phyloP scores from a whole-genome alignment of 2,329 filamentous ascomycete genomes.

The Sarocladiaceae sp. region DNA sequence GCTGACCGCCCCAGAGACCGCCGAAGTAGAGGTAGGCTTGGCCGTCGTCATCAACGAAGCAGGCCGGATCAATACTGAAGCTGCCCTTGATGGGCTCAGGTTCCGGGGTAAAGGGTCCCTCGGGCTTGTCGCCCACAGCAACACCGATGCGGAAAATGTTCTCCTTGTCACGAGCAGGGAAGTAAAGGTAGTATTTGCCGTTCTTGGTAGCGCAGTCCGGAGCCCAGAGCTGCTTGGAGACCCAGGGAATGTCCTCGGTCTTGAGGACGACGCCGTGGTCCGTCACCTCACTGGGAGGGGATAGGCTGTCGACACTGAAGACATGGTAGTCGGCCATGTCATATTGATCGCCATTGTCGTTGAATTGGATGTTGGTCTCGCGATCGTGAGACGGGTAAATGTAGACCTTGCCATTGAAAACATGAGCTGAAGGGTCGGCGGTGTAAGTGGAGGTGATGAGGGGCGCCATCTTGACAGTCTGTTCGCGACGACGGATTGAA shows the following conservation, averaged over 20 bases:
- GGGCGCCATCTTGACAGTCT: conserved; percentile 37
- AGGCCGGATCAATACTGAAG: conserved; percentile 74
- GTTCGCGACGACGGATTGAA: neutral
- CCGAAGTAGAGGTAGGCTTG: conserved; percentile 60
- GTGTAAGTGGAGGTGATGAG: conserved; percentile 74
- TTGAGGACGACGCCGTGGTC: conserved; percentile 70
- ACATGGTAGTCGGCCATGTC: conserved; percentile 85
- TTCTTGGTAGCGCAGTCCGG: conserved; percentile 68
- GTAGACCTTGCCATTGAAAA: conserved; percentile 71
- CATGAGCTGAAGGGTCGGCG: conserved; percentile 75
- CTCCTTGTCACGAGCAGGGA: conserved; percentile 68
- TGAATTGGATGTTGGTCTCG: conserved; percentile 68
- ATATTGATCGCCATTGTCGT: conserved; percentile 83
- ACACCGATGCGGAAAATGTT: conserved; percentile 73
- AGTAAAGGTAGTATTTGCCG: conserved; percentile 71
- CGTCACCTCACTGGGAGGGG: conserved; percentile 54
- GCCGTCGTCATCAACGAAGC: conserved; percentile 59
- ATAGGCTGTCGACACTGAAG: conserved; percentile 52
- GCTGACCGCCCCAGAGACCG: conserved; percentile 75
- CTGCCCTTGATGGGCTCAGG: conserved; percentile 61
- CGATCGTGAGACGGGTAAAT: conserved; percentile 80
- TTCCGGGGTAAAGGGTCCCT: conserved; percentile 67
- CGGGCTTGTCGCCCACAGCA: conserved; percentile 57
- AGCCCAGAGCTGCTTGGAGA: conserved; percentile 75
- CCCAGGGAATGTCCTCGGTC: conserved; percentile 68